Base-by-base conservation (phyloP, 2,329 filamentous ascomycete species). In the Sporothrix euskadiensis region DNA sequence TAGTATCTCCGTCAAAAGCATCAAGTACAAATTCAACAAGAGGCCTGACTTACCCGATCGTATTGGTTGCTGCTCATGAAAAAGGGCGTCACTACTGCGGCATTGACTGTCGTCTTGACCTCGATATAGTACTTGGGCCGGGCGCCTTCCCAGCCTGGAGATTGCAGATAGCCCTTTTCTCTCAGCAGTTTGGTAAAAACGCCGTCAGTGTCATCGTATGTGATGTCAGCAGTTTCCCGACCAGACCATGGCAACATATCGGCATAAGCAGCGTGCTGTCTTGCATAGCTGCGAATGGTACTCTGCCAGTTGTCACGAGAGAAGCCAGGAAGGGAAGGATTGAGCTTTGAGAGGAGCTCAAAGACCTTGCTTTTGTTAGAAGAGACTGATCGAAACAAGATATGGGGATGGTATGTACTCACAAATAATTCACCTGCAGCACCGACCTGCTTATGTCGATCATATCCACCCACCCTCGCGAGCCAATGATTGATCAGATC, bases 21-120 rank as follows among this genome's bases (percentile, higher is more conserved):
- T 35, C 8, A 5, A 3, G 4, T 35, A 2, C 35, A 35, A 35
- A 35, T 35, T 35, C 35, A 35, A 35, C 35, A 8, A 3, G 8
- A 35, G 35, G 35, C 8, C 8, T 35, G 35, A 72, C 81, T 76
- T 76, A 84, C 84, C 75, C 79, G 78, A 52, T 78, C 73, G 70
- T 84, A 85, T 75, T 88, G 85, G 0, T 76, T 74, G 39, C 82
- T 80, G 76, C 83, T 86, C 80, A 87, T 82, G 65, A 78, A 87
- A 71, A 88, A 87, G 0, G 82, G 80, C 4, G 80, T 82, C 1
- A 80, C 77, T 57, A 63, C 79, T 82, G 1, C 75, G 63, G 0
- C 78, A 77, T 0, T 81, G 19, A 56, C 83, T 0, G 85, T 87
- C 0, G 84, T 81, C 76, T 88, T 88, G 54, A 88, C 85, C 72